Evolutionary conservation across 1,284 basidiomycete species (phyloP).

Genomic region (Tranzscheliella williamsii): DNA sequence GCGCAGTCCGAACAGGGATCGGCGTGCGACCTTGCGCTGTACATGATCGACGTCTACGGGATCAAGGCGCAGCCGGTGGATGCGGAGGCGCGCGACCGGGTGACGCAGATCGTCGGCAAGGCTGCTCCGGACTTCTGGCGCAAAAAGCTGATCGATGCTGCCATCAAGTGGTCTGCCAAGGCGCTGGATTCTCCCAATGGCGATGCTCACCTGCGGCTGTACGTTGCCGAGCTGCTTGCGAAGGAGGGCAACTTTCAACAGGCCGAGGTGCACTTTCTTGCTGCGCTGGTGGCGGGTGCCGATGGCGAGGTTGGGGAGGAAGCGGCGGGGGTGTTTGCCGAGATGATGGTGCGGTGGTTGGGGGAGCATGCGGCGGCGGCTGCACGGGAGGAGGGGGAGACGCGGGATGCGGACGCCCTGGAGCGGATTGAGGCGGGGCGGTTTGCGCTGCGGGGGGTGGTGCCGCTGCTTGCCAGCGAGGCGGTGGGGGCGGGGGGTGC

Average conservation of each 20-base stretch:
- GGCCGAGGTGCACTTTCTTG: slow-evolving; percentile 49
- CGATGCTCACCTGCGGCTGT: slow-evolving; percentile 47
- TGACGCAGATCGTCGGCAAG: slow-evolving; percentile 38
- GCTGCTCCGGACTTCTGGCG: slow-evolving; percentile 56
- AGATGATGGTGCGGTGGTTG: slow-evolving; percentile 51
- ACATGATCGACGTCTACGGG: slow-evolving; percentile 56
- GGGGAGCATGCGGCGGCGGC: slow-evolving; percentile 21
- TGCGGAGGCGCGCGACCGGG: slow-evolving; percentile 32
- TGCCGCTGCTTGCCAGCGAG: slow-evolving; percentile 36
- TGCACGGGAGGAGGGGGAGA: slow-evolving; percentile 26
- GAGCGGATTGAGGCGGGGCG: slow-evolving; percentile 44
- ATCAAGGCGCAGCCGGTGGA: slow-evolving; percentile 33
- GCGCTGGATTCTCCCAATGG: slow-evolving; percentile 30
- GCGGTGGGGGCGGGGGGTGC: slow-evolving; percentile 12
- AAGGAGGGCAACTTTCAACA: slow-evolving; percentile 25
- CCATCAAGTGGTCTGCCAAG: slow-evolving; percentile 52
- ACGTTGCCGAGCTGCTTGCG: slow-evolving; percentile 46
- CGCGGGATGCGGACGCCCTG: slow-evolving; percentile 15
- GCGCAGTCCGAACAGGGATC: slow-evolving; percentile 55
- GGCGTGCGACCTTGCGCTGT: slow-evolving; percentile 56
- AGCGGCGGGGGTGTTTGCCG: slow-evolving; percentile 36
- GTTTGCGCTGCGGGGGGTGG: slow-evolving; percentile 40
- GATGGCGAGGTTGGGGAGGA: slow-evolving; percentile 21
- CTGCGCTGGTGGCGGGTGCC: slow-evolving; percentile 22
- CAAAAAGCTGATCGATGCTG: slow-evolving; percentile 54